Evolutionary conservation across 1,284 basidiomycete species (phyloP).

Genomic region (Cutaneotrichosporon arboriforme): DNA sequence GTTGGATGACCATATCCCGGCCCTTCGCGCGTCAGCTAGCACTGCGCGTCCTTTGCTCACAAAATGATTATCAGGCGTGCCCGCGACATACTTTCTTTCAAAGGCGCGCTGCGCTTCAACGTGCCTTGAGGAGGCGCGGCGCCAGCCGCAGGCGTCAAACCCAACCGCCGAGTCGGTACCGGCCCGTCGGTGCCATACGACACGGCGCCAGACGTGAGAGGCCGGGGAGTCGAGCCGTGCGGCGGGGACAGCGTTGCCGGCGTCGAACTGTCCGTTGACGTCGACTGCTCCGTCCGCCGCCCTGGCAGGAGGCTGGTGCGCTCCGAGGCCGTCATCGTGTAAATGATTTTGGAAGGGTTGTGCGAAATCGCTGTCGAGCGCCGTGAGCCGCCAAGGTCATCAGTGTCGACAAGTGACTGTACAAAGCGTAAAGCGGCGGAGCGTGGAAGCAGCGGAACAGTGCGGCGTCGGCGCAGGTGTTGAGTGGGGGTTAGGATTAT

Average conservation of each 20-base stretch:
- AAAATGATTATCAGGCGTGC: neutral
- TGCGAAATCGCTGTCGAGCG: too few species aligned
- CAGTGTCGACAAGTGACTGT: too few species aligned
- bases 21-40: slow-evolving; percentile 8
- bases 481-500: too few species aligned
- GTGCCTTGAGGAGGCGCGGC: neutral
- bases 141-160: neutral
- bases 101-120: neutral
- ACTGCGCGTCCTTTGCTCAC: neutral
- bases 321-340: neutral
- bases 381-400: too few species aligned
- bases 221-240: neutral
- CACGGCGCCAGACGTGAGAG: neutral
- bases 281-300: neutral
- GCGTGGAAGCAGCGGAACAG: too few species aligned
- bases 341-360: too few species aligned
- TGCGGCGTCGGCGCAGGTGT: too few species aligned
- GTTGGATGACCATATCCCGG: slow-evolving; percentile 36
- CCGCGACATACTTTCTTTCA: neutral
- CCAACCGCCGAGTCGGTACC: too few species aligned
- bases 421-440: too few species aligned
- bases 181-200: too few species aligned
- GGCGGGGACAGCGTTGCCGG: neutral
- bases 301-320: neutral
- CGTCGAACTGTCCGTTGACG: neutral